Base-by-base conservation (phyloP, 306 rosid genomes). In the Cotoneaster glaucophyllus region DNA sequence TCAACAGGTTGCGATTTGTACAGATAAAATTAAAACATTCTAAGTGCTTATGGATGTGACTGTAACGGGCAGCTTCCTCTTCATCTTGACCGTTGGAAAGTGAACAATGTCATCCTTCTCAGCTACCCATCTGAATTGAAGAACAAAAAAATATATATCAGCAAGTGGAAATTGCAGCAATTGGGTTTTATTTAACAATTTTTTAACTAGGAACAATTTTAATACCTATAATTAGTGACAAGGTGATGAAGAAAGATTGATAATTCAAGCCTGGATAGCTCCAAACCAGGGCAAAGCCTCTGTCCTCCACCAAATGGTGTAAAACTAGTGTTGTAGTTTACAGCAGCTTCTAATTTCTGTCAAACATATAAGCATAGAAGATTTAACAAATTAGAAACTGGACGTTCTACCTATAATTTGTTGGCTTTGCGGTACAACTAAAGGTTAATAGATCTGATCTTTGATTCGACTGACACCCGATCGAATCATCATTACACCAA, bases 261-360 rank as follows among this genome's bases (percentile, higher is more conserved):
- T 53, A 82, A 31, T 69, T 82, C 82, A 22, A 82, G 93, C 81
- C 93, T 78, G 24, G 98, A 88, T 28, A 92, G 87, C 75, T 95
- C 99, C 71, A 89, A 76, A 28, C 99, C 99, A 31, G 99, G 99
- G 64, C 99, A 95, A 62, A 95, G 82, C 82, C 99, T 86, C 78
- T 86, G 89, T 73, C 99, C 99, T 24, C 97, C 97, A 3, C 99
- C 99, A 74, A 95, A 95, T 45, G 99, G 99, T 45, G 93, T 82
- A 48, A 84, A 92, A 67, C 59, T 74, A 28, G 67, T 67, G 72
- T 64, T 88, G 69, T 83, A 88, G 52, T 82, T 80, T 29, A 76
- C 79, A 57, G 78, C 84, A 77, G 77, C 75, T 65, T 48, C 80
- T 56, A 63, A 44, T 68, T 79, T 84, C 87, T 85, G 54, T 65